These are phyloP conservation scores for Scutellaria barbata DNA, from an alignment of 257 asterid species.

Conservation along the genomic window DNA sequence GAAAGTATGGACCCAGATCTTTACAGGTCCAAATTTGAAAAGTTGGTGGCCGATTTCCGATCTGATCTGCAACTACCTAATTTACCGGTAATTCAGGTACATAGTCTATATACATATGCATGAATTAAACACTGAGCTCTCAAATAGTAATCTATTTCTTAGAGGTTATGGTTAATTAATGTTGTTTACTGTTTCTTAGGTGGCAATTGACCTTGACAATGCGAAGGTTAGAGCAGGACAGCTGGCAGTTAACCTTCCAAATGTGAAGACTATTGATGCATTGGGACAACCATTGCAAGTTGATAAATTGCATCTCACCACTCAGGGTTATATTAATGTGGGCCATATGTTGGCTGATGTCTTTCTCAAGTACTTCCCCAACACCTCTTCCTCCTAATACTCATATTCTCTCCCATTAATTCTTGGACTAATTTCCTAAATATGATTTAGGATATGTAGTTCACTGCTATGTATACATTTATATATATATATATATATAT, in stretches of 20 bases:
- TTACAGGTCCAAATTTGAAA: conserved; percentile 28
- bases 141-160: too few relatives aligned
- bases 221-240: not conserved
- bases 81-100: conserved; percentile 47
- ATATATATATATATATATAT: too few relatives aligned
- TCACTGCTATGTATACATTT: too few relatives aligned
- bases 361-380: too few relatives aligned
- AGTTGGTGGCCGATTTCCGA: conserved; percentile 39
- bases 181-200: not conserved
- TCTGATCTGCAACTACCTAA: conserved; percentile 40
- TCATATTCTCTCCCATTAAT: too few relatives aligned
- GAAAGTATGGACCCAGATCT: not conserved
- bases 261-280: conserved; percentile 12
- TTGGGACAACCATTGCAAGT: not conserved
- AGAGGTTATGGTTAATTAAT: too few relatives aligned
- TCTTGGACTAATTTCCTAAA: too few relatives aligned
- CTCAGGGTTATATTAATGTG: not conserved
- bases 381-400: too few relatives aligned
- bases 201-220: not conserved
- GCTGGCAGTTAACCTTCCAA: not conserved
- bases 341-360: not conserved
- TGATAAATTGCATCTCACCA: not conserved
- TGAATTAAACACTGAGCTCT: too few relatives aligned
- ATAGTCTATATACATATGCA: too few relatives aligned
- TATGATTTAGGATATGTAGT: too few relatives aligned